Percentiles rank a stretch among this genome's conserved stretches.
phyloP scores from a whole-genome alignment of 2,329 filamentous ascomycete species.

The Alternaria postmessia region DNA sequence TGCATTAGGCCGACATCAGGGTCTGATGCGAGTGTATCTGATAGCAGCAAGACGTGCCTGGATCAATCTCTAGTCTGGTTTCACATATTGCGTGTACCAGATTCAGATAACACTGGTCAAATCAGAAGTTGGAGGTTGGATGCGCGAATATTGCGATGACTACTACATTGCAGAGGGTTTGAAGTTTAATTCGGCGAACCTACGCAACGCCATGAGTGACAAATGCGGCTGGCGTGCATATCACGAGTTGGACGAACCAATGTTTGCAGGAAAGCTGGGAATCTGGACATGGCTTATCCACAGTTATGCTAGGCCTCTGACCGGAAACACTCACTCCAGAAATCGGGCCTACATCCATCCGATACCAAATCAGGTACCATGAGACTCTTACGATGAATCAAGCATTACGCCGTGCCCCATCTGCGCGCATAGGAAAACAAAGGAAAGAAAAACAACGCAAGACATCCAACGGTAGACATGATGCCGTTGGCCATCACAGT shows the following conservation, averaged over 20 bases:
- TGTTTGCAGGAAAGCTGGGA: neutral
- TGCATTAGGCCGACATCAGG: conserved; percentile 3
- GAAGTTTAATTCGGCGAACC: conserved; percentile 3
- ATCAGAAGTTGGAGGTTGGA: neutral
- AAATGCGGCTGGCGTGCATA: neutral
- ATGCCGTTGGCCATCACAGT: neutral
- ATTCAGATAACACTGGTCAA: neutral
- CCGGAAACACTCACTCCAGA: neutral
- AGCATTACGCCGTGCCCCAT: neutral
- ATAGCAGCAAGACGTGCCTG: neutral
- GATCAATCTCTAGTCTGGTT: neutral
- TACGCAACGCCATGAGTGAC: neutral
- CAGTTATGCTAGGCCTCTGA: neutral
- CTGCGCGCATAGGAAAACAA: neutral
- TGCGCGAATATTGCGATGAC: conserved; percentile 1
- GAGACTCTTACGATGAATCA: neutral
- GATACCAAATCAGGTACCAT: neutral
- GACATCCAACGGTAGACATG: neutral
- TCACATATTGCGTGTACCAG: neutral
- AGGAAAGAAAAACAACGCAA: neutral
- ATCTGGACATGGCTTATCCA: neutral
- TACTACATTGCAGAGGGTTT: neutral
- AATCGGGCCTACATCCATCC: neutral
- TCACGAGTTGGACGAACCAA: neutral
- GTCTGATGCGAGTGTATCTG: conserved; percentile 10